Evolutionary conservation across 2,329 filamentous ascomycete genomes (phyloP).

Genomic region (Xylariaceae sp.): DNA sequence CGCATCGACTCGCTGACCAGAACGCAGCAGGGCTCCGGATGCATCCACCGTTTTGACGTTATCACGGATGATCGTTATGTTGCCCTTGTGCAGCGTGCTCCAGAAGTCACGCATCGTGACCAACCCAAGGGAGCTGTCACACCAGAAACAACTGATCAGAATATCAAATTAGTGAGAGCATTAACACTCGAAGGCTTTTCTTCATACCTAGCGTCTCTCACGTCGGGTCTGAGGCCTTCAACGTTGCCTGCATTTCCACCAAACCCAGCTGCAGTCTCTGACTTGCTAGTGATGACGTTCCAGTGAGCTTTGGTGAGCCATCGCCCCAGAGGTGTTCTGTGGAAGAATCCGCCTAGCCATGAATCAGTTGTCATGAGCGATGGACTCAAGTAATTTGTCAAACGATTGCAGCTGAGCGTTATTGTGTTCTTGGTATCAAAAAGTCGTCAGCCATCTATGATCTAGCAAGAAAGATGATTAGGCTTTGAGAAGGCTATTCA

Average conservation of each 20-base stretch:
- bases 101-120: conserved; percentile 19
- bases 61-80: conserved; percentile 15
- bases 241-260: no score
- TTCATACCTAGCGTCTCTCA: no score
- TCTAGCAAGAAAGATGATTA: no score
- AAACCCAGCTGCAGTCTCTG: no score
- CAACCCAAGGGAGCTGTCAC: conserved; percentile 10
- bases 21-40: conserved; percentile 7
- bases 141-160: conserved; percentile 11
- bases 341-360: conserved; percentile 4
- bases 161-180: no score
- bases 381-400: conserved; percentile 16
- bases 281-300: neutral
- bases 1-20: conserved; percentile 11
- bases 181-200: no score
- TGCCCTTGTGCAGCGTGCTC: conserved; percentile 8
- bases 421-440: no score
- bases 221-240: no score
- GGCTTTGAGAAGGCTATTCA: no score
- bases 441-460: no score
- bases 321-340: conserved; percentile 5
- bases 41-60: conserved; percentile 6
- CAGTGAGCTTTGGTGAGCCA: conserved; percentile 8
- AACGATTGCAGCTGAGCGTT: conserved; percentile 1
- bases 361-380: conserved; percentile 14